Evolutionary conservation across 345 rosid species (phyloP).

Genomic region (Xanthoceras sorbifolium): DNA sequence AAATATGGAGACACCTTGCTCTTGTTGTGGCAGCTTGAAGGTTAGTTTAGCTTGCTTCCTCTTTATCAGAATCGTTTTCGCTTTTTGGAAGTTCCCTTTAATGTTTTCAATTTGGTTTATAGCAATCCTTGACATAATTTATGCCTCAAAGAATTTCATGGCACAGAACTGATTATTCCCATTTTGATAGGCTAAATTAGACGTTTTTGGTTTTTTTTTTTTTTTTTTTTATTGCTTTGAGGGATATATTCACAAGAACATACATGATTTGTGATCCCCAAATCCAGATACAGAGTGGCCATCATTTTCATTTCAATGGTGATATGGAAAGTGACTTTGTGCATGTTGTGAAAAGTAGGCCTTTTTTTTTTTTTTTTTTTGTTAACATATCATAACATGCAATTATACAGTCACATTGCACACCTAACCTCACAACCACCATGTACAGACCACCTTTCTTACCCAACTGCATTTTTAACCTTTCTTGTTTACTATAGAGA

Average conservation of each 20-base stretch:
- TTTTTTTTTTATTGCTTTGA: background rate
- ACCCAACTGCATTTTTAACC: background rate
- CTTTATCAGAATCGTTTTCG: conserved; percentile 6
- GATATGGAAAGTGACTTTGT: conserved; percentile 11
- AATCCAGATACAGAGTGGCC: conserved; percentile 6
- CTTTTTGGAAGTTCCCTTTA: too few relatives aligned
- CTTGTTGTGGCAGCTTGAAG: conserved; percentile 93
- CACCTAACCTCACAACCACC: conserved; percentile 13
- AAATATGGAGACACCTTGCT: conserved; percentile 90
- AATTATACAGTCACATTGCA: conserved; percentile 13
- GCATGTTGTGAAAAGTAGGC: conserved; percentile 14
- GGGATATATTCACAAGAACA: background rate
- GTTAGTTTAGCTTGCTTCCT: conserved; percentile 31
- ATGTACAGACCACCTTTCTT: background rate
- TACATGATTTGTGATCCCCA: background rate
- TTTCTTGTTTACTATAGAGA: background rate
- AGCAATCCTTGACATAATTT: background rate
- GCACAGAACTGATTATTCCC: background rate
- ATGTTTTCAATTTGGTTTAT: background rate
- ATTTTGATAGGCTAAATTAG: background rate
- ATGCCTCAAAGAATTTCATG: background rate
- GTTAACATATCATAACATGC: conserved; percentile 11
- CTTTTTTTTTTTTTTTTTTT: too few relatives aligned
- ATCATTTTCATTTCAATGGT: conserved; percentile 5
- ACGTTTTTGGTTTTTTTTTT: background rate